A percentile compares a stretch with the other conserved stretches of the same genome.
Conservation (phyloP, 2,329 filamentous ascomycete species). For the Aspergillus sp. region DNA sequence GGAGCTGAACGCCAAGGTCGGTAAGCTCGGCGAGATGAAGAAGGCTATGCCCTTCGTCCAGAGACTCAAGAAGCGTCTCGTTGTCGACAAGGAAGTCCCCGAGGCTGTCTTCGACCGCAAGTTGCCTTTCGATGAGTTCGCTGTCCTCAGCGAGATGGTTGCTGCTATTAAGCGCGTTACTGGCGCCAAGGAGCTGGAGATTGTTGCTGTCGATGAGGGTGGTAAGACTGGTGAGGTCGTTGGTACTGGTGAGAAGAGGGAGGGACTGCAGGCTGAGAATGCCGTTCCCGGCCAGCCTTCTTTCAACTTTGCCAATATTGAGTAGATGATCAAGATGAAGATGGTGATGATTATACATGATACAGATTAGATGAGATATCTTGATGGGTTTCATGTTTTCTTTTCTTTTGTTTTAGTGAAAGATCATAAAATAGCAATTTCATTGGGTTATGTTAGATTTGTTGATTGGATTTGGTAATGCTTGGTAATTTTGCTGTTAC, state of each 20-base stretch:
- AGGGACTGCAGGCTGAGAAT: conserved; percentile 65
- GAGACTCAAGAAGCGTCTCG: conserved; percentile 76
- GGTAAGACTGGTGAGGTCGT: conserved; percentile 50
- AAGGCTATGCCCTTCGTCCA: conserved; percentile 98
- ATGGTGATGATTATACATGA: neutral
- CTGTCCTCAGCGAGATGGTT: conserved; percentile 75
- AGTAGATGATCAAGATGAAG: conserved; percentile 20
- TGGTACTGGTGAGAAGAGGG: conserved; percentile 56
- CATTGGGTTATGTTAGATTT: conserved; percentile 11
- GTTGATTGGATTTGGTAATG: neutral
- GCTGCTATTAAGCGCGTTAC: conserved; percentile 75
- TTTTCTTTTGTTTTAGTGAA: neutral
- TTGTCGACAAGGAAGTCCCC: conserved; percentile 64
- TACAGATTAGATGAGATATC: neutral
- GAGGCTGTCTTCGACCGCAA: conserved; percentile 77
- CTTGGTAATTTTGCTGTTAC: too few relatives aligned
- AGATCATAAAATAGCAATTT: conserved; percentile 10
- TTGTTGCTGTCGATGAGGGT: conserved; percentile 68
- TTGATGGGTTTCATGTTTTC: neutral
- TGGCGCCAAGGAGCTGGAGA: conserved; percentile 68
- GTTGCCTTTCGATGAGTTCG: conserved; percentile 81
- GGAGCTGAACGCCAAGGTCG: conserved; percentile 72
- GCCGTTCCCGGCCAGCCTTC: conserved; percentile 81
- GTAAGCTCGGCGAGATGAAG: conserved; percentile 81
- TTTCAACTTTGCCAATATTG: conserved; percentile 82